Conservation (phyloP, 2,329 filamentous ascomycete genomes). For the Claviceps pusilla region DNA sequence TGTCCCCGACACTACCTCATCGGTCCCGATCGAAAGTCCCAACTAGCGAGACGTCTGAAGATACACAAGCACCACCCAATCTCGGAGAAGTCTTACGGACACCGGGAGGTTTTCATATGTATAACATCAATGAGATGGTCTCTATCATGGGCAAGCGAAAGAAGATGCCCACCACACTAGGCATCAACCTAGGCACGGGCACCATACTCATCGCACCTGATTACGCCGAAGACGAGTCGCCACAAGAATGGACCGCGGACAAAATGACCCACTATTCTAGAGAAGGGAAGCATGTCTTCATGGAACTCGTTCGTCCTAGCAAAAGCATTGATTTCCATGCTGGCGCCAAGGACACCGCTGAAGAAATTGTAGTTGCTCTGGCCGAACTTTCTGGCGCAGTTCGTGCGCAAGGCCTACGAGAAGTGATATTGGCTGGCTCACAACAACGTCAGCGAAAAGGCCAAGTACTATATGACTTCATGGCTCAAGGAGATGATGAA, state of each 20-base stretch:
- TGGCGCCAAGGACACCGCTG: constrained; percentile 88
- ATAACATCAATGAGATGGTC: constrained; percentile 95
- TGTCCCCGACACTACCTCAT: constrained; percentile 25
- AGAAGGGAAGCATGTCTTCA: constrained; percentile 93
- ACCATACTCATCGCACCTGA: constrained; percentile 84
- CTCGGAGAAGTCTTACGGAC: constrained; percentile 33
- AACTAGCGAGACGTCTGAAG: neutral
- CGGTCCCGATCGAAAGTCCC: constrained; percentile 13
- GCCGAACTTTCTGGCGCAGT: constrained; percentile 80
- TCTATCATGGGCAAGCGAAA: constrained; percentile 94
- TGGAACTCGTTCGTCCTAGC: constrained; percentile 81
- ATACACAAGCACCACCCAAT: neutral
- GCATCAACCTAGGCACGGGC: constrained; percentile 81
- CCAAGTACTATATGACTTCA: constrained; percentile 83
- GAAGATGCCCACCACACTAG: constrained; percentile 94
- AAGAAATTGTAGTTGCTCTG: constrained; percentile 77
- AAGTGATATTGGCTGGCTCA: constrained; percentile 70
- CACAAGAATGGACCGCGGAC: constrained; percentile 86
- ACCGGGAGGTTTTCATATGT: constrained; percentile 78
- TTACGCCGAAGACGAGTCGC: constrained; percentile 64
- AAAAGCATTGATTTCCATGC: constrained; percentile 96
- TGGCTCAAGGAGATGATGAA: constrained; percentile 91
- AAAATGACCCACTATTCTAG: constrained; percentile 96
- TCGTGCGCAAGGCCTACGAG: constrained; percentile 66
- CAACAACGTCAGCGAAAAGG: constrained; percentile 63